Conservation (phyloP, 768 basidiomycete species). For the Lanmaoa rubissima region DNA sequence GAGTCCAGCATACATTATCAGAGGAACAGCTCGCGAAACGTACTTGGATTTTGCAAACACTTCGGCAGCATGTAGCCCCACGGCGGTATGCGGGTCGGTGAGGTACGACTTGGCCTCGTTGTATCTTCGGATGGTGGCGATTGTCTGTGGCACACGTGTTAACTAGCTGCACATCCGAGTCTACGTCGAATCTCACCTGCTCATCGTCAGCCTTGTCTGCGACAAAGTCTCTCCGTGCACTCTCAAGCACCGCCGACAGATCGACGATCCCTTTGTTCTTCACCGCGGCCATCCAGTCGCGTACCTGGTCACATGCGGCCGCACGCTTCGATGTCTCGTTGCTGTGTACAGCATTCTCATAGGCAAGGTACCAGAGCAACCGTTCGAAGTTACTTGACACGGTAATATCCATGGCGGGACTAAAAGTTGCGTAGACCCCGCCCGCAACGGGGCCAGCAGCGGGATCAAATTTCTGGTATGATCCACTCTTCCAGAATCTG, state of each 20-base stretch:
- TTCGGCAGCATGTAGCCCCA: constrained; percentile 86
- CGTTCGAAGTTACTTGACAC: constrained; percentile 98
- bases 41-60: too few relatives aligned
- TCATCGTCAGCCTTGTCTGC: constrained; percentile 86
- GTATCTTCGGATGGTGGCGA: constrained; percentile 68
- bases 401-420: constrained; percentile 98
- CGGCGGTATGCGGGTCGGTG: constrained; percentile 86
- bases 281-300: constrained; percentile 84
- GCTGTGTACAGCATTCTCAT: constrained; percentile 50
- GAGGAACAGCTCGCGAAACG: too few relatives aligned
- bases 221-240: constrained; percentile 79
- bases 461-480: constrained; percentile 83
- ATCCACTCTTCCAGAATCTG: constrained; percentile 89
- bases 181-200: constrained; percentile 48
- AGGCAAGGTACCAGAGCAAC: constrained; percentile 91
- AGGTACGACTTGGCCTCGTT: constrained; percentile 50
- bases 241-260: constrained; percentile 62
- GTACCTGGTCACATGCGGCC: constrained; percentile 60
- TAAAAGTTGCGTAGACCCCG: constrained; percentile 87
- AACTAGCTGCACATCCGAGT: not conserved
- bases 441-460: constrained; percentile 27
- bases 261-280: constrained; percentile 82
- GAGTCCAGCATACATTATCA: too few relatives aligned
- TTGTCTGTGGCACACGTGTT: constrained; percentile 55
- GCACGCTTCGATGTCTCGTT: constrained; percentile 29